Percentiles rank a stretch among this genome's conserved stretches.
Evolutionary conservation across 352 stramenopile genomes (phyloP).

Genomic region (Thraustochytrium striatum): DNA sequence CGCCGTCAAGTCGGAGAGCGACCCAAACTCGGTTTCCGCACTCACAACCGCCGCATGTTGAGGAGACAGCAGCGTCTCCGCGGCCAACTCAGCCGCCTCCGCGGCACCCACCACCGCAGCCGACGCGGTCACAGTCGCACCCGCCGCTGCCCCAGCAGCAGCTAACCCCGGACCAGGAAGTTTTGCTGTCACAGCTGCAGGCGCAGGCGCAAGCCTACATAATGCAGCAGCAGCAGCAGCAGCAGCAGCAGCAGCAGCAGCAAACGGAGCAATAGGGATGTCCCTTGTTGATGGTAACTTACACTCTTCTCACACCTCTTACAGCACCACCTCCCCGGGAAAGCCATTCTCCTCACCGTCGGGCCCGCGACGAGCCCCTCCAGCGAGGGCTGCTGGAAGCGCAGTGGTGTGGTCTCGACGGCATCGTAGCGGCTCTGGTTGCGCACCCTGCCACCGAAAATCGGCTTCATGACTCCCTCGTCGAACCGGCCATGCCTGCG

Average conservation of each 20-base stretch:
- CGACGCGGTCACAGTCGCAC: too few relatives aligned
- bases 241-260: too few relatives aligned
- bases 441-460: constrained; percentile 23
- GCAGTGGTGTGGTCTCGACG: not conserved
- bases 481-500: constrained; percentile 3
- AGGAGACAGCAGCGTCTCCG: not conserved
- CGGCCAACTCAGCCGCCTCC: not conserved
- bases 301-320: not conserved
- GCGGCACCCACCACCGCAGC: too few relatives aligned
- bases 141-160: too few relatives aligned
- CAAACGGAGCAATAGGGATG: not conserved
- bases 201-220: too few relatives aligned
- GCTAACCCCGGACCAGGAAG: too few relatives aligned
- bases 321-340: not conserved
- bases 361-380: constrained; percentile 8
- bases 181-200: too few relatives aligned
- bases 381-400: not conserved
- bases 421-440: not conserved
- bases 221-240: too few relatives aligned
- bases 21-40: not conserved
- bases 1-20: not conserved
- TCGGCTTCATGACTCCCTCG: constrained; percentile 34
- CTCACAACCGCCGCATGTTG: not conserved
- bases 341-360: too few relatives aligned
- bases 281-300: not conserved